Conservation (phyloP, 495 filamentous ascomycete species). For the Talaromyces thailandensis region DNA sequence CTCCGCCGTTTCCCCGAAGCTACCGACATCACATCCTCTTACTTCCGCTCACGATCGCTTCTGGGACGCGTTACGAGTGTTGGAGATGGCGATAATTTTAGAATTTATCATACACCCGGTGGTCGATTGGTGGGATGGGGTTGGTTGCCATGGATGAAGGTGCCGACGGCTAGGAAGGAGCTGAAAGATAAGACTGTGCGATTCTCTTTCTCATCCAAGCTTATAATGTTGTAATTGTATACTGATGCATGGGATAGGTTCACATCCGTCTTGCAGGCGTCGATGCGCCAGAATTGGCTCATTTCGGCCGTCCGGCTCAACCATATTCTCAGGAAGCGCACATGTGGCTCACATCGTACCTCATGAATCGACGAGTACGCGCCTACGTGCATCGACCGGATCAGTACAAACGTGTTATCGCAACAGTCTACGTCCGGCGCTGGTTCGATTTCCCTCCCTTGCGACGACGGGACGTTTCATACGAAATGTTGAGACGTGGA, state of each 20-base stretch:
- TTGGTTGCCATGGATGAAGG: constrained; percentile 67
- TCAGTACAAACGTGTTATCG: constrained; percentile 87
- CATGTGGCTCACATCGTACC: constrained; percentile 62
- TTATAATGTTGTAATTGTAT: not conserved
- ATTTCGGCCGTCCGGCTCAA: constrained; percentile 84
- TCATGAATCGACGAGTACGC: constrained; percentile 66
- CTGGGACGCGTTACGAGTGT: constrained; percentile 86
- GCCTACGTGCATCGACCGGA: constrained; percentile 74
- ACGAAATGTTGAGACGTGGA: constrained; percentile 78
- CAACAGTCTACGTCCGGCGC: constrained; percentile 67
- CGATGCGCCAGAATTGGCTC: constrained; percentile 86
- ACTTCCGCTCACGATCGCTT: constrained; percentile 61
- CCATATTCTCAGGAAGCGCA: constrained; percentile 75
- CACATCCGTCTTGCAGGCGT: constrained; percentile 83
- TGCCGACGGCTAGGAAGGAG: constrained; percentile 57
- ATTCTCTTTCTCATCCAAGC: constrained; percentile 8
- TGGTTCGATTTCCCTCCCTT: constrained; percentile 47
- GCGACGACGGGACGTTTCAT: constrained; percentile 67
- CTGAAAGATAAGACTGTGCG: constrained; percentile 70
- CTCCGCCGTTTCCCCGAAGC: constrained; percentile 74
- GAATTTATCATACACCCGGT: constrained; percentile 88
- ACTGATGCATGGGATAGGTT: constrained; percentile 32
- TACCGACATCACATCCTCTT: constrained; percentile 55
- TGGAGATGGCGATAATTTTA: constrained; percentile 92
- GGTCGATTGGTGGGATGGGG: constrained; percentile 83